Conservation (phyloP, 1,139 yeast species). For the Magnusiomyces paraingens region DNA sequence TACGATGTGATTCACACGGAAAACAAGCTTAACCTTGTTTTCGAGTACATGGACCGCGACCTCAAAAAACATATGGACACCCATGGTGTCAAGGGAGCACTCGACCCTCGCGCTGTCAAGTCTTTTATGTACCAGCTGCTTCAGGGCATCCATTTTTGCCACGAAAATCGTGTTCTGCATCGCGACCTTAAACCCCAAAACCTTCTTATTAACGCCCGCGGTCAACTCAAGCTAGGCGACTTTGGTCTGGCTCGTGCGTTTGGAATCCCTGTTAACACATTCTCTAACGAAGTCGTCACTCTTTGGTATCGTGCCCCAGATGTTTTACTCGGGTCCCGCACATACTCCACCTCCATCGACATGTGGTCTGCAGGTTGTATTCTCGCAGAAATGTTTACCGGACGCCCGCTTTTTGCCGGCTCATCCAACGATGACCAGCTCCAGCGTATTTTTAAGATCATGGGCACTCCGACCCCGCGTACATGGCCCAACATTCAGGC, state of each 20-base stretch:
- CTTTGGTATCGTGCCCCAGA: slow-evolving; percentile 99
- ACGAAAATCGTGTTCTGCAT: slow-evolving; percentile 88
- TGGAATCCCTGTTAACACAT: slow-evolving; percentile 96
- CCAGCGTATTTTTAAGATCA: slow-evolving; percentile 75
- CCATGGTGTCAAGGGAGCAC: slow-evolving; percentile 71
- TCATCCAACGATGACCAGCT: slow-evolving; percentile 93
- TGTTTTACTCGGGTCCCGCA: slow-evolving; percentile 88
- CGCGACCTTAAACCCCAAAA: slow-evolving; percentile 96
- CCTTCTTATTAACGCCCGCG: slow-evolving; percentile 76
- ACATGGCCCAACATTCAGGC: slow-evolving; percentile 94
- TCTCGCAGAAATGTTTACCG: slow-evolving; percentile 96
- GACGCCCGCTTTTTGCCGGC: slow-evolving; percentile 96
- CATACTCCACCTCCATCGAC: slow-evolving; percentile 92
- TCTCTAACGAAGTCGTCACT: slow-evolving; percentile 95
- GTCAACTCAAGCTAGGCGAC: slow-evolving; percentile 92
- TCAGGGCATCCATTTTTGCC: slow-evolving; percentile 89
- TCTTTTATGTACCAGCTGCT: slow-evolving; percentile 89
- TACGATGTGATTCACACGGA: slow-evolving; percentile 97
- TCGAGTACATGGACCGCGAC: slow-evolving; percentile 91
- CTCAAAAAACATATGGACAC: slow-evolving; percentile 91
- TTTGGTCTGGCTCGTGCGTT: slow-evolving; percentile 96
- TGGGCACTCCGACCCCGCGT: slow-evolving; percentile 95
- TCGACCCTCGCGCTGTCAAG: slow-evolving; percentile 72
- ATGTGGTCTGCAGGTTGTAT: slow-evolving; percentile 99
- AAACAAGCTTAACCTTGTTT: slow-evolving; percentile 86